Evolutionary conservation across 2,329 filamentous ascomycete genomes (phyloP), one percentile per base, ranked within the genome.

Genomic region (Stachybotrys chlorohalonatus): DNA sequence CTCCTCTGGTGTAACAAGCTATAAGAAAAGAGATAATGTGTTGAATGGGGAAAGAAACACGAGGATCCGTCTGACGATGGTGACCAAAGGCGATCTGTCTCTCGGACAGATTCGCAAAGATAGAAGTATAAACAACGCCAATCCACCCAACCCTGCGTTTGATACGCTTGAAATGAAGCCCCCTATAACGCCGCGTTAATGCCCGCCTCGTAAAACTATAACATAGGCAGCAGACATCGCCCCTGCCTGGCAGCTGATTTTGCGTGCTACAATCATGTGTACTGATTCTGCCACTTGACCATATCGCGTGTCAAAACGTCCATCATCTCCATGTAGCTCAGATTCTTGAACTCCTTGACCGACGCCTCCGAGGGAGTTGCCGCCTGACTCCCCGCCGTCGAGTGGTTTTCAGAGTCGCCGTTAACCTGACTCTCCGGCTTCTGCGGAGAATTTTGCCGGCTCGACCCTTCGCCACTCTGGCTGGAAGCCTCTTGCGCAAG

Each of bases 241-340:
- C 36, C 36, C 36, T 24, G 24, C 4, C 24, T 24, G 24, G 24
- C 24, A 24, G 24, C 24, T 24, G 24, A 24, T 24, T 24, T 24
- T 24, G 24, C 24, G 24, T 24, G 24, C 24, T 24, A 24, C 24
- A 39, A 52, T 66, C 60, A 72, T 53, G 74, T 68, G 62, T 81
- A 91, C 64, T 89, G 82, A 59, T 87, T 86, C 72, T 95, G 90
- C 90, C 90, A 95, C 64, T 88, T 87, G 60, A 93, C 82, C 63
- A 95, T 79, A 67, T 91, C 85, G 58, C 87, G 80, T 57, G 87
- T 92, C 67, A 95, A 71, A 62, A 84, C 80, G 68, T 95, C 90
- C 89, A 95, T 95, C 89, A 95, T 95, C 71, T 95, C 89, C 59
- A 89, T 77, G 61, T 87, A 91, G 55, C 77, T 88, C 59, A 96